A percentile compares a stretch with the other conserved stretches of the same genome.
These are phyloP conservation scores for Gentiana macrophylla DNA, from an alignment of 257 asterid genomes.

Conservation along the genomic window DNA sequence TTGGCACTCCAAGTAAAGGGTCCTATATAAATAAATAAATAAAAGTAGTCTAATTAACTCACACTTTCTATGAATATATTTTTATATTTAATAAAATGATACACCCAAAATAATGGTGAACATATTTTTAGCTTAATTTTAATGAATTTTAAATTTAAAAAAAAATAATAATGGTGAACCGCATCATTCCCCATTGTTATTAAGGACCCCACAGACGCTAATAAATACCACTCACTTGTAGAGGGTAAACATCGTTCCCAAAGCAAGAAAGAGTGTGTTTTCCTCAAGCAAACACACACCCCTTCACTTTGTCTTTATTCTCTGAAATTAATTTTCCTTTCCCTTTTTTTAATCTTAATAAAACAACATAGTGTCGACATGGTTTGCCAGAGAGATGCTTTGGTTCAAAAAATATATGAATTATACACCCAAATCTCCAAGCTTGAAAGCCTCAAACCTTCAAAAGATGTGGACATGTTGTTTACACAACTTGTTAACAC, in stretches of 20 bases:
- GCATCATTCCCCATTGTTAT: background rate
- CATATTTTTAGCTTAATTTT: too few species aligned
- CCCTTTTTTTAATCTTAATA: background rate
- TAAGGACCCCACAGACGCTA: conserved; percentile 33
- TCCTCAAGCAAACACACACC: background rate
- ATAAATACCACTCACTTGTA: conserved; percentile 28
- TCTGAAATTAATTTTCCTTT: background rate
- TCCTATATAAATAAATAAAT: too few species aligned
- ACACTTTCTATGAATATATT: too few species aligned
- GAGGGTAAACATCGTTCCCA: conserved; percentile 7
- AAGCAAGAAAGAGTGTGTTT: conserved; percentile 6
- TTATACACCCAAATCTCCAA: conserved; percentile 48
- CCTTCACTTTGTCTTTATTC: background rate
- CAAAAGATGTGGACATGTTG: conserved; percentile 49
- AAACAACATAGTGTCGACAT: conserved; percentile 32
- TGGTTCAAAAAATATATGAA: conserved; percentile 44
- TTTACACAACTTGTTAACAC: conserved; percentile 60
- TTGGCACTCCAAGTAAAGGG: too few species aligned
- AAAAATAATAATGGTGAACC: conserved; percentile 15
- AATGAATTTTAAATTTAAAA: background rate
- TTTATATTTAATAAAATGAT: too few species aligned
- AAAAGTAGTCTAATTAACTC: too few species aligned
- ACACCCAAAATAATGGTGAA: background rate
- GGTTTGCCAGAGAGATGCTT: conserved; percentile 72
- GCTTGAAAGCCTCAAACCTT: conserved; percentile 58